Evolutionary conservation across 1,284 basidiomycete genomes (phyloP), one percentile per base, ranked within the genome.

Genomic region (Coniferiporia weirii): DNA sequence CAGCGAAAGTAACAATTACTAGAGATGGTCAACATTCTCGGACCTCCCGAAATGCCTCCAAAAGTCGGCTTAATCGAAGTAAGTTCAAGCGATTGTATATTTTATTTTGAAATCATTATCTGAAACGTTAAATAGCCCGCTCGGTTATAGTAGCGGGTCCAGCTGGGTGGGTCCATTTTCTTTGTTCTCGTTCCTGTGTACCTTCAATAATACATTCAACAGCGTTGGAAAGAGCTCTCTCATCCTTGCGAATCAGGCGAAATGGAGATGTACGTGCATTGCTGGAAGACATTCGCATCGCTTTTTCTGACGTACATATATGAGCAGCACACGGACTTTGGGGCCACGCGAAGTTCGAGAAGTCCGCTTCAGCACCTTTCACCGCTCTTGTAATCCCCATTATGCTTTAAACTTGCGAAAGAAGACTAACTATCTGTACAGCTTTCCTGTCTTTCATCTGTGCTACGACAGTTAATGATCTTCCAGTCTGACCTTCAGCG

Each of bases 171-270:
- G 75, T 27, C 27, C 27, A 27, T 27, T 3, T 27, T 2, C 67
- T 44, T 38, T 57, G 10, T 56, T 47, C 43, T 17, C 49, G 32
- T 50, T 49, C 35, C 27, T 44, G 40, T 43, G 36, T 47, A 36
- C 52, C 19, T 27, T 35, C 54, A 43, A 17, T 34, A 20, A 44
- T n/a, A 15, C n/a, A 44, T 8, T 10, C 17, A 9, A 51, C 22
- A 85, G 85, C 13, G 79, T 83, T 19, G 85, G 85, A n/a, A 88
- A 89, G 69, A 87, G 84, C 63, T 85, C 84, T 0, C 76, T 89
- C 61, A 76, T 88, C 57, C 72, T 87, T 34, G 80, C 78, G 5
- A 80, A 87, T 63, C 85, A 88, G 67, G 83, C 84, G 4, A 83
- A 81, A 68, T 88, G 85, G 85, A 71, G 85, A 72, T 77, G 84